Evolutionary conservation across 805 yeast genomes (phyloP).

Genomic region (Wickerhamiella domercqiae): DNA sequence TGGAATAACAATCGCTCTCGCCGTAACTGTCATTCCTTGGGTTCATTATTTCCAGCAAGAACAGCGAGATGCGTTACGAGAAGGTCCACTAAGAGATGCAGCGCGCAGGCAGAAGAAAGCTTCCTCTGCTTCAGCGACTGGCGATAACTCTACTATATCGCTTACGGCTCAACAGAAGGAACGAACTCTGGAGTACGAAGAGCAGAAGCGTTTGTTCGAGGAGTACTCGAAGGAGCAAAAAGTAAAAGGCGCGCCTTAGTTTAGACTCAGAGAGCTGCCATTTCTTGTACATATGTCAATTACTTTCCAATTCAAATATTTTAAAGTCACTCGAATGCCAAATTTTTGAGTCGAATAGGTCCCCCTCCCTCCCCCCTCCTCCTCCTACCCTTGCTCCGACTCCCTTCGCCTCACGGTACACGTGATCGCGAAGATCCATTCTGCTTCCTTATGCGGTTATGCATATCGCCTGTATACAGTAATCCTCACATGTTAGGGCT

Average conservation of each 20-base stretch:
- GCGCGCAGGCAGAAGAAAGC: conserved; percentile 39
- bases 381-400: too few relatives aligned
- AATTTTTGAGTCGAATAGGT: too few relatives aligned
- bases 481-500: too few relatives aligned
- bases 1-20: conserved; percentile 38
- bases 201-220: conserved; percentile 16
- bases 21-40: conserved; percentile 47
- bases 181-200: conserved; percentile 19
- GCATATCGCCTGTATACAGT: too few relatives aligned
- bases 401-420: too few relatives aligned
- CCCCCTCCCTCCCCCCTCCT: too few relatives aligned
- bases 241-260: conserved; percentile 10
- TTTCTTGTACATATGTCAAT: too few relatives aligned
- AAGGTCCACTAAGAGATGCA: conserved; percentile 78
- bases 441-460: too few relatives aligned
- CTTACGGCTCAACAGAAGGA: conserved; percentile 25
- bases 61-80: conserved; percentile 59
- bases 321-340: too few relatives aligned
- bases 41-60: conserved; percentile 58
- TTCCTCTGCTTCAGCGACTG: not conserved
- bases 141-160: not conserved
- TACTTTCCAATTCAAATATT: too few relatives aligned
- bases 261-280: too few relatives aligned
- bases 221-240: conserved; percentile 14
- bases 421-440: too few relatives aligned